phyloP scores from a whole-genome alignment of 306 rosid species.

The Sophora flavescens region DNA sequence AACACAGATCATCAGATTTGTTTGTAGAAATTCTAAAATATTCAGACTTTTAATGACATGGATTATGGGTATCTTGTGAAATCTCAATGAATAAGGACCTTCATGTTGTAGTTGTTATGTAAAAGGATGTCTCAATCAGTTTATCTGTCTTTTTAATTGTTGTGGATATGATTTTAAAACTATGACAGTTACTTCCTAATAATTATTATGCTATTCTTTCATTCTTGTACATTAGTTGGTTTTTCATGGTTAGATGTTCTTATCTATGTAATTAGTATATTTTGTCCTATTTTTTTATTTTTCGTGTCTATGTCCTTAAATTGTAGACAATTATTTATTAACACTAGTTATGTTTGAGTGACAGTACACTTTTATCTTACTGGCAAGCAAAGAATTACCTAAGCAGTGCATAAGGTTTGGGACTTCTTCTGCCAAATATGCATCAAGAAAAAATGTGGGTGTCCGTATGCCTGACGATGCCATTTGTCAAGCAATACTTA shows the following conservation, averaged over 20 bases:
- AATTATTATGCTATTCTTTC: conserved; percentile 9
- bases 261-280: conserved; percentile 12
- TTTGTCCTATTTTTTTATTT: conserved; percentile 10
- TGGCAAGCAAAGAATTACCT: conserved; percentile 91
- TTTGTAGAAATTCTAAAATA: conserved; percentile 23
- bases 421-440: conserved; percentile 72
- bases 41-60: background rate
- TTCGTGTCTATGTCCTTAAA: conserved; percentile 24
- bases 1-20: conserved; percentile 20
- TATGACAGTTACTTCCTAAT: conserved; percentile 25
- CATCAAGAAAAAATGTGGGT: conserved; percentile 84
- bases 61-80: conserved; percentile 1
- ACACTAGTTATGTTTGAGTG: conserved; percentile 49
- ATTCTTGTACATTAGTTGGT: conserved; percentile 1
- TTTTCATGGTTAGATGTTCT: conserved; percentile 22
- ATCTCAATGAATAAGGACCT: conserved; percentile 19
- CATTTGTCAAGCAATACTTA: conserved; percentile 82
- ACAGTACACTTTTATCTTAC: conserved; percentile 94
- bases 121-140: conserved; percentile 38
- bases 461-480: conserved; percentile 91
- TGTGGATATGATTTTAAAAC: background rate
- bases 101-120: conserved; percentile 19
- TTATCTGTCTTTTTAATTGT: conserved; percentile 23
- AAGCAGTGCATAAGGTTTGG: conserved; percentile 86
- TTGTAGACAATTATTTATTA: conserved; percentile 38